Evolutionary conservation across 345 rosid genomes (phyloP).

Genomic region (Nasturtium officinale): DNA sequence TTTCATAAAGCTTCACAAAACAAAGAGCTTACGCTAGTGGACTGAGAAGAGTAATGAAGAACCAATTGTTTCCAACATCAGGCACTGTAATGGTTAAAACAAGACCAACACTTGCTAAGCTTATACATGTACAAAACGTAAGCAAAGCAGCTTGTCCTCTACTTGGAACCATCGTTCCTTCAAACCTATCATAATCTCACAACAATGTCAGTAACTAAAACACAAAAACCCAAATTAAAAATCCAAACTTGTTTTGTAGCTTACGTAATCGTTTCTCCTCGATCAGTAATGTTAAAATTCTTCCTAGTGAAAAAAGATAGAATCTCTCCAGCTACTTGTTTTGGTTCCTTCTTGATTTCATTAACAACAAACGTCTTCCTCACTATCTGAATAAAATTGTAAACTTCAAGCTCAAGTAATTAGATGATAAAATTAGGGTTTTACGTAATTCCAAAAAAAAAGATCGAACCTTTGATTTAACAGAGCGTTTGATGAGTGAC

Average conservation of each 20-base stretch:
- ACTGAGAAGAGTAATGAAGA: slow-evolving; percentile 71
- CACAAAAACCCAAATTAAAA: slow-evolving; percentile 6
- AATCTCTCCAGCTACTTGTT: slow-evolving; percentile 82
- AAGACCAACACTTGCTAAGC: slow-evolving; percentile 91
- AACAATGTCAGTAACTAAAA: slow-evolving; percentile 26
- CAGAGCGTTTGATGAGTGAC: slow-evolving; percentile 98
- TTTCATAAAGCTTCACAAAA: not conserved
- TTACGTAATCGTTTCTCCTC: slow-evolving; percentile 96
- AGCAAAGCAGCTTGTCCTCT: slow-evolving; percentile 93
- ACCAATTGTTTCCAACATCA: slow-evolving; percentile 91
- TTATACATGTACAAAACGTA: slow-evolving; percentile 93
- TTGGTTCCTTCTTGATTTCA: slow-evolving; percentile 61
- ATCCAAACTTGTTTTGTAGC: slow-evolving; percentile 2
- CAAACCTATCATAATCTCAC: slow-evolving; percentile 57
- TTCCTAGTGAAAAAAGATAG: slow-evolving; percentile 85
- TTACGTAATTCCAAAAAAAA: not conserved
- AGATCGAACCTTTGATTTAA: slow-evolving; percentile 77
- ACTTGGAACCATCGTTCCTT: slow-evolving; percentile 87
- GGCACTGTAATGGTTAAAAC: slow-evolving; percentile 87
- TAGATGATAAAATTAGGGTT: not conserved
- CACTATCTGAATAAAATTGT: slow-evolving; percentile 62
- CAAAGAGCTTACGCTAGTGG: slow-evolving; percentile 78
- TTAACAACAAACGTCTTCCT: slow-evolving; percentile 63
- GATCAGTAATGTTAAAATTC: slow-evolving; percentile 72
- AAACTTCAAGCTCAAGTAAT: not conserved